Percentiles rank a stretch among this genome's conserved stretches.
These are phyloP conservation scores for Conringia planisiliqua DNA, from an alignment of 345 rosid species.

Conservation along the genomic window DNA sequence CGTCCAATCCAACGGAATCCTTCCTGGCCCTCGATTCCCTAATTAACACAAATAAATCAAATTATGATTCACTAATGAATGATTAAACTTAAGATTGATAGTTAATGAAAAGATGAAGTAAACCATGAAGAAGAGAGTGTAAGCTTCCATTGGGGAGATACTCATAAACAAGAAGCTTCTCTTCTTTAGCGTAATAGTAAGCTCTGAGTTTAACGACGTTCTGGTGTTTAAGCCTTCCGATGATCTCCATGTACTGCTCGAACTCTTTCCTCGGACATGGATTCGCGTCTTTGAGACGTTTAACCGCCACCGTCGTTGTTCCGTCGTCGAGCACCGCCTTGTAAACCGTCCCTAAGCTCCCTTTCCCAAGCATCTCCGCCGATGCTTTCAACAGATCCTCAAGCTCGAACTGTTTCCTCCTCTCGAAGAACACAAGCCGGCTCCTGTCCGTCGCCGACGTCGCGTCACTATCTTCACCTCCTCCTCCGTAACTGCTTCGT, in stretches of 20 bases:
- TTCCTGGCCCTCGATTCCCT: slow-evolving; percentile 85
- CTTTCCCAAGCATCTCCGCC: slow-evolving; percentile 98
- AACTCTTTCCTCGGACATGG: slow-evolving; percentile 89
- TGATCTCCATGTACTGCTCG: slow-evolving; percentile 88
- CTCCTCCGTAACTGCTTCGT: slow-evolving; percentile 35
- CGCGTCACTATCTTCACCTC: slow-evolving; percentile 72
- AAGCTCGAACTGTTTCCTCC: slow-evolving; percentile 73
- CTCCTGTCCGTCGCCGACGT: slow-evolving; percentile 70
- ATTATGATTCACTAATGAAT: background rate
- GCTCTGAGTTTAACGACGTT: slow-evolving; percentile 77
- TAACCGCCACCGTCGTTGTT: slow-evolving; percentile 76
- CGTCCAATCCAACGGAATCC: slow-evolving; percentile 97
- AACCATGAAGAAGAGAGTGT: slow-evolving; percentile 86
- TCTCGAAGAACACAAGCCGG: slow-evolving; percentile 73
- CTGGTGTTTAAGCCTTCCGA: slow-evolving; percentile 75
- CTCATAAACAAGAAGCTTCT: slow-evolving; percentile 90
- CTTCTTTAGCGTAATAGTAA: slow-evolving; percentile 89
- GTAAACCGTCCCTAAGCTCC: slow-evolving; percentile 85
- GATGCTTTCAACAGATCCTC: slow-evolving; percentile 87
- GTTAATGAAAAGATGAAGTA: too few species aligned
- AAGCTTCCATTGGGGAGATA: slow-evolving; percentile 88
- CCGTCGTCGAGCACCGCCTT: slow-evolving; percentile 86
- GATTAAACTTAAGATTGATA: too few species aligned
- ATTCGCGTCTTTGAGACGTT: slow-evolving; percentile 85
- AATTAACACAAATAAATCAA: background rate